These are phyloP conservation scores for Scytalidium lignicola DNA, from an alignment of 2,329 filamentous ascomycete genomes.

Conservation along the genomic window DNA sequence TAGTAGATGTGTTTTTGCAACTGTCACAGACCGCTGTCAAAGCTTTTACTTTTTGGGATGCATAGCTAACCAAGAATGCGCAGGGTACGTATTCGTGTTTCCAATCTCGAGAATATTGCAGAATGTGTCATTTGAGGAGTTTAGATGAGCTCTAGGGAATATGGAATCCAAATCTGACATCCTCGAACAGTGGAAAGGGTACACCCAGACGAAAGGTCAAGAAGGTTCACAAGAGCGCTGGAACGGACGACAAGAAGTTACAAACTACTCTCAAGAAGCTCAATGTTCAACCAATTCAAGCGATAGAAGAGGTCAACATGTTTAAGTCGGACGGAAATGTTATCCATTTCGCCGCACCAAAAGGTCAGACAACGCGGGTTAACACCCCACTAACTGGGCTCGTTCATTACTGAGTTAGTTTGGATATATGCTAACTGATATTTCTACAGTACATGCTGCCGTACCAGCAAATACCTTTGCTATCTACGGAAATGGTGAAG, in stretches of 20 bases:
- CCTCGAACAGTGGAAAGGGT: conserved; percentile 72
- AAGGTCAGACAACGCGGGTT: conserved; percentile 54
- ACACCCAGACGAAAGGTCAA: conserved; percentile 97
- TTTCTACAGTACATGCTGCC: conserved; percentile 77
- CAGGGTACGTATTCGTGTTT: not conserved
- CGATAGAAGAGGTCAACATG: conserved; percentile 99
- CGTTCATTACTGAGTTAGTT: not conserved
- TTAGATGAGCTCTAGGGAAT: not conserved
- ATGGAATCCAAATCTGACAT: conserved; percentile 18
- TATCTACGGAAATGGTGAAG: conserved; percentile 97
- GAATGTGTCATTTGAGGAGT: not conserved
- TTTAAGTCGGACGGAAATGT: conserved; percentile 99
- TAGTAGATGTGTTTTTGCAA: not conserved
- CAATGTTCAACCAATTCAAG: conserved; percentile 98
- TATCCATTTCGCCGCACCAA: conserved; percentile 97
- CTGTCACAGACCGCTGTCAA: not conserved
- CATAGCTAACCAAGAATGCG: not conserved
- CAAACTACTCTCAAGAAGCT: conserved; percentile 97
- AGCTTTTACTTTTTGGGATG: not conserved
- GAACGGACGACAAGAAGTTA: conserved; percentile 99
- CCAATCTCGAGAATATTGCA: not conserved
- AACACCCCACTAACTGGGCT: conserved; percentile 3
- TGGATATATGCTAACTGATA: conserved; percentile 2
- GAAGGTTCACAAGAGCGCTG: conserved; percentile 89
- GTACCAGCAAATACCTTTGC: conserved; percentile 99